Percentiles rank a stretch among this genome's conserved stretches.
phyloP scores from a whole-genome alignment of 768 basidiomycete genomes.

The Tulasnella calospora region DNA sequence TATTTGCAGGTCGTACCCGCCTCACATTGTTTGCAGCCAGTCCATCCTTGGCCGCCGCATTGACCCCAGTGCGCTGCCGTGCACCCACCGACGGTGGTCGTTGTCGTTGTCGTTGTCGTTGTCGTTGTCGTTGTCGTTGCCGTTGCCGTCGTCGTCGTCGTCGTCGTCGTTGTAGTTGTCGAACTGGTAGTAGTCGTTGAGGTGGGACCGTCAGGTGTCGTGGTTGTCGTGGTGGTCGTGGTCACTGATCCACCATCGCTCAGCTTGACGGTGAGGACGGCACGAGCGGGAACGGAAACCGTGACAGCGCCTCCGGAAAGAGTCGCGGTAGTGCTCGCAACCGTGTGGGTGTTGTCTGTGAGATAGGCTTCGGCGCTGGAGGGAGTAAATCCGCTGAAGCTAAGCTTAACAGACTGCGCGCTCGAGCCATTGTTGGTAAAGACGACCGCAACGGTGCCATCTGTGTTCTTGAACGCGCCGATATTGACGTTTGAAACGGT shows the following conservation, averaged over 20 bases:
- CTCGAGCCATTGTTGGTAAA: background rate
- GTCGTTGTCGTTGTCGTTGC: background rate
- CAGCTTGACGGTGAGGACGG: background rate
- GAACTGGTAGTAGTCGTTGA: background rate
- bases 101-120: background rate
- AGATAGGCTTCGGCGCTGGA: background rate
- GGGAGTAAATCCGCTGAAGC: background rate
- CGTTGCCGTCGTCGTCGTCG: background rate
- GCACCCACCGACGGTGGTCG: background rate
- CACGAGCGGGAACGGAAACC: background rate
- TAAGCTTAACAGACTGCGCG: background rate
- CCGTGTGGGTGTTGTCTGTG: background rate
- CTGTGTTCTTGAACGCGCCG: conserved; percentile 25
- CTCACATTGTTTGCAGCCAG: conserved; percentile 1
- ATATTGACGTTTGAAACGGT: background rate
- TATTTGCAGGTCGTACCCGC: conserved; percentile 13
- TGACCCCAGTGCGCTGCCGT: background rate
- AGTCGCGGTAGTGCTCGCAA: background rate
- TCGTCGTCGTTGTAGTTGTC: background rate
- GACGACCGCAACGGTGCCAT: conserved; percentile 12
- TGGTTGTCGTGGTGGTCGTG: background rate
- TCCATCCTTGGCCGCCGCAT: conserved; percentile 7
- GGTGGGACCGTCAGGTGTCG: background rate
- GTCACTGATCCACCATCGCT: background rate
- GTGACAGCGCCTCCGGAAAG: background rate